Conservation (phyloP, 768 basidiomycete species). For the Harrya chromipes region DNA sequence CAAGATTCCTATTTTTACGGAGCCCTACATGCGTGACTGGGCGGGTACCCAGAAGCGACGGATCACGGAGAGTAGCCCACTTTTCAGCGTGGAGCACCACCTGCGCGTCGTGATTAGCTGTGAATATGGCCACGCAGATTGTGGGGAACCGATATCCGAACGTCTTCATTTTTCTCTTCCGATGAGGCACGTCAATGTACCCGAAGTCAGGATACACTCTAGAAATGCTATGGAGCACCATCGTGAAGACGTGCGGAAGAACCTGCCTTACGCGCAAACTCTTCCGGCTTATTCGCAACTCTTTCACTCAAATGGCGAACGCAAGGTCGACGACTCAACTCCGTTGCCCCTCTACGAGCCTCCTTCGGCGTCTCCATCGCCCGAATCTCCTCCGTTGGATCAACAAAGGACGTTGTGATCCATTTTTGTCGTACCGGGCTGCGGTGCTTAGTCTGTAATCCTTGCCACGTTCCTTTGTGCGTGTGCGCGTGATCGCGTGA, state of each 20-base stretch:
- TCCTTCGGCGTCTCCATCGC: constrained; percentile 6
- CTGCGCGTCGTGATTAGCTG: constrained; percentile 51
- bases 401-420: constrained; percentile 5
- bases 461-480: not conserved
- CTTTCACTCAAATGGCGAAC: constrained; percentile 70
- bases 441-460: not conserved
- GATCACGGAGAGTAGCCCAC: constrained; percentile 49
- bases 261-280: constrained; percentile 22
- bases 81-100: constrained; percentile 55
- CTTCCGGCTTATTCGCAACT: constrained; percentile 80
- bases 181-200: constrained; percentile 47
- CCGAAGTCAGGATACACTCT: constrained; percentile 10
- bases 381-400: not conserved
- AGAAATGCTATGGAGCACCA: constrained; percentile 1
- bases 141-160: constrained; percentile 22
- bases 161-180: constrained; percentile 44
- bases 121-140: constrained; percentile 49
- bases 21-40: constrained; percentile 24
- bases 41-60: constrained; percentile 33
- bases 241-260: constrained; percentile 10
- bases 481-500: not conserved
- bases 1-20: constrained; percentile 18
- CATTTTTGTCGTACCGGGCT: not conserved
- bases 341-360: constrained; percentile 67
- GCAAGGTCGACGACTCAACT: constrained; percentile 60